Evolutionary conservation across 176 grass and related monocot species (phyloP).

Genomic region (Oropetium thomaeum): DNA sequence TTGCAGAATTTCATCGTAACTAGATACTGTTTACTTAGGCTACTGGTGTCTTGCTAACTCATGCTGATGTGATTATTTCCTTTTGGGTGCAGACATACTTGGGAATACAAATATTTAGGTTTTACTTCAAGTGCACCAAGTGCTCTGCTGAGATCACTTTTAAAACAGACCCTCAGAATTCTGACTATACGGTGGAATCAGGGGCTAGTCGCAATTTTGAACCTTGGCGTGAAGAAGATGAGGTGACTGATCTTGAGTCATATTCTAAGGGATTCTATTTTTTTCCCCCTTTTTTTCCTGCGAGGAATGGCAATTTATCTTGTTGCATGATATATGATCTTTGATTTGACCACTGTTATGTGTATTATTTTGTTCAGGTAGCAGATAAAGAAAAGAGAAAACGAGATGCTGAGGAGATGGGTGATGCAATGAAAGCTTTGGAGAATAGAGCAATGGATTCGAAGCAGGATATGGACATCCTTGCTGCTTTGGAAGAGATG

Average conservation of each 20-base stretch:
- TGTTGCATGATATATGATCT: slow-evolving; percentile 18
- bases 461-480: slow-evolving; percentile 60
- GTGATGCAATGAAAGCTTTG: slow-evolving; percentile 63
- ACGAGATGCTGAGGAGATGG: slow-evolving; percentile 73
- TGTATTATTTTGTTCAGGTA: slow-evolving; percentile 33
- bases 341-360: neutral
- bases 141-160: slow-evolving; percentile 79
- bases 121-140: slow-evolving; percentile 80
- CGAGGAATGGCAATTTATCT: neutral
- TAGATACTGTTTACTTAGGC: neutral
- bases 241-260: slow-evolving; percentile 31
- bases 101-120: slow-evolving; percentile 76
- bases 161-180: slow-evolving; percentile 86
- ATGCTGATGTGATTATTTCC: neutral
- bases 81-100: slow-evolving; percentile 51
- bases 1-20: neutral
- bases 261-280: neutral
- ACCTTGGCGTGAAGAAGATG: slow-evolving; percentile 68
- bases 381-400: slow-evolving; percentile 63
- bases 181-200: slow-evolving; percentile 72
- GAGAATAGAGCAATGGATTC: slow-evolving; percentile 57
- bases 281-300: no score
- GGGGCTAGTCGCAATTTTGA: slow-evolving; percentile 76
- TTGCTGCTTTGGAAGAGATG: slow-evolving; percentile 60
- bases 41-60: slow-evolving; percentile 19